Conservation (phyloP, 140 eudicot species). For the Oenanthe javanica region DNA sequence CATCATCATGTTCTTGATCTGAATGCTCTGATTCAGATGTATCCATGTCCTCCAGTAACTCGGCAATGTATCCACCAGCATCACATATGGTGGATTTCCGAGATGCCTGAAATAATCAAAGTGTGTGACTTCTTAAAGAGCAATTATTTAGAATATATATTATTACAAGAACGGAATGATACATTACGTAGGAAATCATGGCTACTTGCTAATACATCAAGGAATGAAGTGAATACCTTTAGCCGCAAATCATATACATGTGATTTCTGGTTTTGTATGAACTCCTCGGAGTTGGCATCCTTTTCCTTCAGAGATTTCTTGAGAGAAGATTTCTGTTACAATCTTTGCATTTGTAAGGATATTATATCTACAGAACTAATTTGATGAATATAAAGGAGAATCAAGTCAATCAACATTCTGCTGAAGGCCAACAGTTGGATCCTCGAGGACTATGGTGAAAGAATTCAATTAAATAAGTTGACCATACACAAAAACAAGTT, state of each 20-base stretch:
- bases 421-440: neutral
- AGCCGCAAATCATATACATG: slow-evolving; percentile 63
- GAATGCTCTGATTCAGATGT: slow-evolving; percentile 65
- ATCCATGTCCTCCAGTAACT: slow-evolving; percentile 79
- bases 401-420: neutral
- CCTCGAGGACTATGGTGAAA: neutral
- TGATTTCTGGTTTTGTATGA: slow-evolving; percentile 31
- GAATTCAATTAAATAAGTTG: neutral
- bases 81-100: slow-evolving; percentile 47
- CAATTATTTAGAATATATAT: neutral
- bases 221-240: slow-evolving; percentile 43
- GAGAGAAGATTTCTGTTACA: slow-evolving; percentile 38
- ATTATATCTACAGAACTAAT: neutral
- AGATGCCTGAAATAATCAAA: slow-evolving; percentile 32
- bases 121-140: neutral
- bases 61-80: slow-evolving; percentile 22
- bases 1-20: slow-evolving; percentile 27
- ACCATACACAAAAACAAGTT: too few relatives aligned
- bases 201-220: neutral
- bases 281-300: slow-evolving; percentile 21
- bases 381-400: neutral
- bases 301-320: slow-evolving; percentile 34
- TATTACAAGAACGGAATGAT: neutral
- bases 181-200: neutral
- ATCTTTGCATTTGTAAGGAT: neutral